phyloP scores from a whole-genome alignment of 108 stramenopile genomes.

The Stephanodiscus minutulus region DNA sequence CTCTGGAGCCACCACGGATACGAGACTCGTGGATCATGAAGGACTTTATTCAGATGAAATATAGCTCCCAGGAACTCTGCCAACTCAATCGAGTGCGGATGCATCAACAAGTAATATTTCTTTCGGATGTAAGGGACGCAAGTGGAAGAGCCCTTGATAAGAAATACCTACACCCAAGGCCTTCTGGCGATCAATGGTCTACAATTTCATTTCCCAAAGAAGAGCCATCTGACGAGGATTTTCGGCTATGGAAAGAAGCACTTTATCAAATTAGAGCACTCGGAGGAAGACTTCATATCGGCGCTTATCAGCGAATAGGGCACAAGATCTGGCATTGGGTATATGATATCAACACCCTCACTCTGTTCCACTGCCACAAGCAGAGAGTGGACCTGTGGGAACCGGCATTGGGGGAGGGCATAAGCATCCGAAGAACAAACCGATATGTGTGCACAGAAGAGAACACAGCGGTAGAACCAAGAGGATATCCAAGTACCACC shows the following conservation, averaged over 20 bases:
- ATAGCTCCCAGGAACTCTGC: not conserved
- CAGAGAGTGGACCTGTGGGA: not conserved
- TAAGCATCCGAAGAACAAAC: too few relatives aligned
- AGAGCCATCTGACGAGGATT: not conserved
- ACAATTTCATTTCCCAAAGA: not conserved
- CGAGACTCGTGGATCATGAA: conserved; percentile 21
- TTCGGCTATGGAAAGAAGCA: not conserved
- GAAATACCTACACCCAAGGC: not conserved
- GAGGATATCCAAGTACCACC: not conserved
- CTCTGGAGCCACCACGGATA: not conserved
- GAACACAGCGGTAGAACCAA: not conserved
- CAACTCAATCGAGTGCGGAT: conserved; percentile 13
- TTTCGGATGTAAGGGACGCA: conserved; percentile 7
- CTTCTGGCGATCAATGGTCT: not conserved
- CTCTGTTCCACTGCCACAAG: not conserved
- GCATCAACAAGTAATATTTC: conserved; percentile 4
- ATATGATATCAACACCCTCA: not conserved
- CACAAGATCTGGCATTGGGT: not conserved
- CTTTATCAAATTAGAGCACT: not conserved
- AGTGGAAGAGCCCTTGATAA: not conserved
- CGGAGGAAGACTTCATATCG: not conserved
- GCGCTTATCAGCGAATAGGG: not conserved
- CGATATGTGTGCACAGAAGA: not conserved
- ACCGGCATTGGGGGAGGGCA: too few relatives aligned
- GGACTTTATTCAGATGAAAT: not conserved